Conservation (phyloP, 2,329 filamentous ascomycete genomes). For the Scleromitrula shiraiana region DNA sequence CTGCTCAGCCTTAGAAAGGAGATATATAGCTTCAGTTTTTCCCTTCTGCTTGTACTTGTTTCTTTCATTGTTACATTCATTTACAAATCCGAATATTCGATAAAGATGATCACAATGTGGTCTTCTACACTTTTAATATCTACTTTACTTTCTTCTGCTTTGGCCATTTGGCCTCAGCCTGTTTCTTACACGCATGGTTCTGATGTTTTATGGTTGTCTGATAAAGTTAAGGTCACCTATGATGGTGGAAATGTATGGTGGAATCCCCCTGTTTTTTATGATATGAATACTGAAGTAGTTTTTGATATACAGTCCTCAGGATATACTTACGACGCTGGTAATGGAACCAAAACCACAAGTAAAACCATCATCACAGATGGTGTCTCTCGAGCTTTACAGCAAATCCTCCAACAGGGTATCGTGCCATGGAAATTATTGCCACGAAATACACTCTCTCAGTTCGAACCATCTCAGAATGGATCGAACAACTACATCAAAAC, state of each 20-base stretch:
- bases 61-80: neutral
- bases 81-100: neutral
- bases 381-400: constrained; percentile 50
- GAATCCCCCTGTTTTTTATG: constrained; percentile 26
- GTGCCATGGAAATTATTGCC: constrained; percentile 72
- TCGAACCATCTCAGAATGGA: constrained; percentile 49
- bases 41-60: neutral
- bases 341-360: constrained; percentile 29
- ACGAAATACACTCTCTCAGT: constrained; percentile 46
- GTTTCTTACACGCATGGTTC: constrained; percentile 43
- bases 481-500: constrained; percentile 44
- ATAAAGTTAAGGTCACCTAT: constrained; percentile 46
- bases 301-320: constrained; percentile 11
- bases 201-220: constrained; percentile 44
- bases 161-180: constrained; percentile 51
- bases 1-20: constrained; percentile 10
- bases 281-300: constrained; percentile 23
- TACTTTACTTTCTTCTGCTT: constrained; percentile 15
- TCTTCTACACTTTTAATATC: constrained; percentile 16
- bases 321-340: constrained; percentile 10
- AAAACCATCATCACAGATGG: constrained; percentile 47
- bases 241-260: constrained; percentile 50
- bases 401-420: constrained; percentile 60
- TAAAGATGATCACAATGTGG: constrained; percentile 14
- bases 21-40: constrained; percentile 28